A percentile compares a stretch with the other conserved stretches of the same genome.
These are phyloP conservation scores for Hymenoscyphus fraxineus DNA, from an alignment of 2,329 filamentous ascomycete genomes.

Conservation along the genomic window DNA sequence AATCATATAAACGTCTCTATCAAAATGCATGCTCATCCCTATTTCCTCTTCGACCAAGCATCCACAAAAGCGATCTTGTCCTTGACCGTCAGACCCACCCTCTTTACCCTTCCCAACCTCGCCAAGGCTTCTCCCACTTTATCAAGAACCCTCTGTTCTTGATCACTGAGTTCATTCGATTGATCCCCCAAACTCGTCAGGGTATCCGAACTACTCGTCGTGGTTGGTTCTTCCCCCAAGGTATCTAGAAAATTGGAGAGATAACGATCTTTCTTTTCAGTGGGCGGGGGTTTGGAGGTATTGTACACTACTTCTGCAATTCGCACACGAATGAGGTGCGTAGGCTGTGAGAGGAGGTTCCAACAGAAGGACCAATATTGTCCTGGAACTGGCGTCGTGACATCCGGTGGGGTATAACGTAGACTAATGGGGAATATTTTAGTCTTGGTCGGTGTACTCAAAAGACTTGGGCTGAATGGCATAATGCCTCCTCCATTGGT, in stretches of 20 bases:
- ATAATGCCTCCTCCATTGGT: conserved; percentile 91
- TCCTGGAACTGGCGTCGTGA: conserved; percentile 84
- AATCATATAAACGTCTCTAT: background rate
- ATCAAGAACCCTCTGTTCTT: conserved; percentile 71
- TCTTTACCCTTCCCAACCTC: conserved; percentile 80
- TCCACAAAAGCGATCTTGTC: conserved; percentile 83
- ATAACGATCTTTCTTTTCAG: conserved; percentile 35
- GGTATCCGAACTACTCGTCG: conserved; percentile 33
- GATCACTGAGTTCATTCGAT: conserved; percentile 30
- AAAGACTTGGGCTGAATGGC: conserved; percentile 73
- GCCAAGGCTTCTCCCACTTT: conserved; percentile 80
- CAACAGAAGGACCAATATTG: conserved; percentile 73
- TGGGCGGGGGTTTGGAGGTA: conserved; percentile 36
- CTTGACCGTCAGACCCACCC: conserved; percentile 76
- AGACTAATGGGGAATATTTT: conserved; percentile 89
- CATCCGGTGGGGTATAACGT: conserved; percentile 81
- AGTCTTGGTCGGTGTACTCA: conserved; percentile 61
- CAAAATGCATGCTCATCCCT: conserved; percentile 2
- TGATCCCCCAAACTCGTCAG: conserved; percentile 29
- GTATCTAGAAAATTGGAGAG: conserved; percentile 30
- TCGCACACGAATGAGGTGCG: conserved; percentile 84
- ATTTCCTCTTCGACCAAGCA: conserved; percentile 54
- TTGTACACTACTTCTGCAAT: conserved; percentile 74
- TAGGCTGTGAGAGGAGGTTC: conserved; percentile 78
- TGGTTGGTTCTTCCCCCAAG: conserved; percentile 28